Conservation (phyloP, 345 rosid genomes). For the Xanthoceras sorbifolium region DNA sequence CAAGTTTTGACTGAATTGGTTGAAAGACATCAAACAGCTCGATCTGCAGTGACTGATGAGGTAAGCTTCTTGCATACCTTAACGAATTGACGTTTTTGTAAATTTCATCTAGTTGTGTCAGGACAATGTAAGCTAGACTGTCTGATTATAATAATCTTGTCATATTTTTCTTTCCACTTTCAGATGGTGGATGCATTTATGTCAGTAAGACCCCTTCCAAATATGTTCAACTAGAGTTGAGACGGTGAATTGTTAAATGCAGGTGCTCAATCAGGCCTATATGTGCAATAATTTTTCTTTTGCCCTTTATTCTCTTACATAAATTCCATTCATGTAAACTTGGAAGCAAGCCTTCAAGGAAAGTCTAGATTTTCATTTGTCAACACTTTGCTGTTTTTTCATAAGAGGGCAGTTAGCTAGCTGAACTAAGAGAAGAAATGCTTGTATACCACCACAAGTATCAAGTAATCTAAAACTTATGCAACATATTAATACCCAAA, state of each 20-base stretch:
- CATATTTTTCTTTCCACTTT: neutral
- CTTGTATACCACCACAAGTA: too few species aligned
- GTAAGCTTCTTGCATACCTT: constrained; percentile 36
- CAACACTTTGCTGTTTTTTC: too few species aligned
- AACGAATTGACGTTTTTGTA: neutral
- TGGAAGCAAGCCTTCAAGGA: neutral
- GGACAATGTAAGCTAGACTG: neutral
- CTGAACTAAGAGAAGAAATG: too few species aligned
- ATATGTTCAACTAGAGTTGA: constrained; percentile 60
- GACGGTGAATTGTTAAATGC: constrained; percentile 6
- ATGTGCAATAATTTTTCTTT: constrained; percentile 2
- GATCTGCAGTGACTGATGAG: constrained; percentile 84
- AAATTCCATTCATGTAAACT: neutral
- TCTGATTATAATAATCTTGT: neutral
- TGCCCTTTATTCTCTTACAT: neutral
- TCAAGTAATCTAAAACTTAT: too few species aligned
- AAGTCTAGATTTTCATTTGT: too few species aligned
- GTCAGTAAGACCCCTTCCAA: constrained; percentile 91
- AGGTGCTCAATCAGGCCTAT: neutral
- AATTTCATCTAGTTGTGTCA: neutral
- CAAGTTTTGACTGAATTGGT: constrained; percentile 73
- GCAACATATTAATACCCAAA: too few species aligned
- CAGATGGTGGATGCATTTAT: constrained; percentile 97
- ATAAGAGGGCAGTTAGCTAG: too few species aligned
- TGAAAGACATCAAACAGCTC: constrained; percentile 76